These are phyloP conservation scores for Nothomitra cinnamomea DNA, from an alignment of 2,329 filamentous ascomycete species.

Conservation along the genomic window DNA sequence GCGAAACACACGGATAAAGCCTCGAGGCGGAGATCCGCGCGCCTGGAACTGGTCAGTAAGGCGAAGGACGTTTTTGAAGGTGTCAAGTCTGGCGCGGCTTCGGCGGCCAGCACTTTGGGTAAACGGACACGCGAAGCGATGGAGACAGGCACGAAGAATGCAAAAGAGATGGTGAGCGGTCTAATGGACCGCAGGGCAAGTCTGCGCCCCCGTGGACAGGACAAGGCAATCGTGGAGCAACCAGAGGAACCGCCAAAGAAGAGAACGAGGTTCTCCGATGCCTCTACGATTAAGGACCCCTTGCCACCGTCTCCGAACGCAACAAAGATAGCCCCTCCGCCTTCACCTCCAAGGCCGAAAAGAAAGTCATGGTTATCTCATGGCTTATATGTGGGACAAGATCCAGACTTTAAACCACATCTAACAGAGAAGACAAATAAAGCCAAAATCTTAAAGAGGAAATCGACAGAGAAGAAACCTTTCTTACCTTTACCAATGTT, in stretches of 20 bases:
- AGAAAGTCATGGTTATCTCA: slow-evolving; percentile 65
- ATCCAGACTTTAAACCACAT: slow-evolving; percentile 29
- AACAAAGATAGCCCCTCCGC: slow-evolving; percentile 14
- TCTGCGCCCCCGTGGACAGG: slow-evolving; percentile 31
- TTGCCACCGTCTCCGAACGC: slow-evolving; percentile 5
- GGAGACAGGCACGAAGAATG: slow-evolving; percentile 29
- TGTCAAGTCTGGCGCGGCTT: neutral
- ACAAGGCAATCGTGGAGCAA: slow-evolving; percentile 24
- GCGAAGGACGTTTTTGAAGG: slow-evolving; percentile 20
- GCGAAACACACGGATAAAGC: neutral
- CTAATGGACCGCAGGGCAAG: slow-evolving; percentile 31
- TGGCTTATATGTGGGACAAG: slow-evolving; percentile 77
- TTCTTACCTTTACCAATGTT: slow-evolving; percentile 64
- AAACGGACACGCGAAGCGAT: slow-evolving; percentile 42
- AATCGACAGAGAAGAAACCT: slow-evolving; percentile 30
- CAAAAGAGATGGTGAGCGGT: slow-evolving; percentile 30
- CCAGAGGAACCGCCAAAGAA: slow-evolving; percentile 14
- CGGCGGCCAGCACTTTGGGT: slow-evolving; percentile 26
- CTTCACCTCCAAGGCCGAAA: slow-evolving; percentile 12
- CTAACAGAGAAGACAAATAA: slow-evolving; percentile 31
- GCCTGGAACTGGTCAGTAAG: slow-evolving; percentile 30
- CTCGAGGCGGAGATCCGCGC: slow-evolving; percentile 20
- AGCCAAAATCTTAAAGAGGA: slow-evolving; percentile 17
- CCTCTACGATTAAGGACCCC: slow-evolving; percentile 7
- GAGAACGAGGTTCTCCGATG: slow-evolving; percentile 11